Percentiles rank a stretch among this genome's conserved stretches.
Evolutionary conservation across 2,329 filamentous ascomycete genomes (phyloP).

Genomic region (Cercospora berteroae): DNA sequence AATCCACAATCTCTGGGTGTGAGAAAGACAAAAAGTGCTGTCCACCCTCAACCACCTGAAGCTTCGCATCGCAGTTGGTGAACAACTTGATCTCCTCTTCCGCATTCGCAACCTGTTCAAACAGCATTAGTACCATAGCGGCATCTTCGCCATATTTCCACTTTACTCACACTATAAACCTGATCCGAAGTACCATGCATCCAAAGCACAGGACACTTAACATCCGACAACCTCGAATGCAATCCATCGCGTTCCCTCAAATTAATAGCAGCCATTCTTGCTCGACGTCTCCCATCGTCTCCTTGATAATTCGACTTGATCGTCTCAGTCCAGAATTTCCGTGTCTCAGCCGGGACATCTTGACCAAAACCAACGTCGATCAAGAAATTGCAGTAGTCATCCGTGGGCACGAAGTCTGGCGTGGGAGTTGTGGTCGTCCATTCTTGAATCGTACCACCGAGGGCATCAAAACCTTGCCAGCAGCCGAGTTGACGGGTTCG

Average conservation of each 20-base stretch:
- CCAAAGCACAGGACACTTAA: slow-evolving; percentile 54
- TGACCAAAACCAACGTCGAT: slow-evolving; percentile 50
- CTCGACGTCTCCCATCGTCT: slow-evolving; percentile 49
- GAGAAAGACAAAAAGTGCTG: slow-evolving; percentile 52
- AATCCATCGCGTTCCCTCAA: slow-evolving; percentile 51
- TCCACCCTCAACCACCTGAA: slow-evolving; percentile 48
- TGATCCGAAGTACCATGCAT: slow-evolving; percentile 46
- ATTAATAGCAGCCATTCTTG: slow-evolving; percentile 52
- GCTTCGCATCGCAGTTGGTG: slow-evolving; percentile 44
- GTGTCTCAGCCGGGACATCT: slow-evolving; percentile 38
- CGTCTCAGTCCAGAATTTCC: slow-evolving; percentile 47
- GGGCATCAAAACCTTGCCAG: slow-evolving; percentile 46
- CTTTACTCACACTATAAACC: slow-evolving; percentile 41
- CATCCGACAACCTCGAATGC: slow-evolving; percentile 46
- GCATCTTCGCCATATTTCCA: no score
- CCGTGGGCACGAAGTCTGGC: slow-evolving; percentile 44
- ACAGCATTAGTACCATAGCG: no score
- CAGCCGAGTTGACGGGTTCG: slow-evolving; percentile 47
- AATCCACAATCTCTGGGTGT: slow-evolving; percentile 47
- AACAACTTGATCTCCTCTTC: slow-evolving; percentile 52
- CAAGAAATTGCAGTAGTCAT: slow-evolving; percentile 48
- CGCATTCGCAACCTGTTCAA: slow-evolving; percentile 37
- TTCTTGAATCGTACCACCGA: slow-evolving; percentile 40
- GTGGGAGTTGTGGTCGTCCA: slow-evolving; percentile 44
- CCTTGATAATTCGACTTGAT: slow-evolving; percentile 50